Conservation (phyloP, 768 basidiomycete genomes). For the Favolaschia claudopus region DNA sequence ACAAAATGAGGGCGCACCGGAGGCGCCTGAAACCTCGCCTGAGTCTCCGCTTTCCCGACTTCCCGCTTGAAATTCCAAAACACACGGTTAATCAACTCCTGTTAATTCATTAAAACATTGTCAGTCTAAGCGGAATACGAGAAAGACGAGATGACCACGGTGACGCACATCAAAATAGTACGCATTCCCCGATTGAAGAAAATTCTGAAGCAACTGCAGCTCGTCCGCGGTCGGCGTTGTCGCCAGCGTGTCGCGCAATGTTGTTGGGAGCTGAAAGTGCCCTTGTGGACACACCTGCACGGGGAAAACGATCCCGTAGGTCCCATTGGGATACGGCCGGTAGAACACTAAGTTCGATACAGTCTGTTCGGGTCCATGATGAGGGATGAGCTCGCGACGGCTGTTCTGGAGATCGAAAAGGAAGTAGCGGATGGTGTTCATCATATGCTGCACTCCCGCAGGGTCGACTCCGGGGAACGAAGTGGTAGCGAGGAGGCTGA, state of each 20-base stretch:
- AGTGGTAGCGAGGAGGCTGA: conserved; percentile 11
- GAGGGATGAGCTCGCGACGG: conserved; percentile 7
- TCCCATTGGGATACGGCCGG: conserved; percentile 1
- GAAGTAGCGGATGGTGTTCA: conserved; percentile 19
- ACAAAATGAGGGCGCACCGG: background rate
- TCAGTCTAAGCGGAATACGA: no score
- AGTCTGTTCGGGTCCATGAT: conserved; percentile 13
- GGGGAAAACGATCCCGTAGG: conserved; percentile 2
- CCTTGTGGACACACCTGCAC: conserved; percentile 4
- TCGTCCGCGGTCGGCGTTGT: conserved; percentile 14
- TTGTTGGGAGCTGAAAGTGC: background rate
- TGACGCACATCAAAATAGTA: conserved; percentile 21
- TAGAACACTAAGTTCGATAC: conserved; percentile 21
- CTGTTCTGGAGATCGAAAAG: conserved; percentile 24
- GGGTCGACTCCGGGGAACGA: conserved; percentile 1
- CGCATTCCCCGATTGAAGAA: background rate
- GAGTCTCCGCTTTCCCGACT: conserved; percentile 8
- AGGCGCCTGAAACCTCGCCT: background rate
- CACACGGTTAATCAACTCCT: conserved; percentile 14
- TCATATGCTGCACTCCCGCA: conserved; percentile 8
- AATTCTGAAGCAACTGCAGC: conserved; percentile 13
- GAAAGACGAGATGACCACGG: background rate
- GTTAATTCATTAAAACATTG: background rate
- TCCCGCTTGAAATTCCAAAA: conserved; percentile 11
- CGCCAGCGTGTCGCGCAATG: conserved; percentile 1